Evolutionary conservation across 2,329 filamentous ascomycete genomes (phyloP), one percentile per base, ranked within the genome.

Genomic region (Scytalidium lignicola): DNA sequence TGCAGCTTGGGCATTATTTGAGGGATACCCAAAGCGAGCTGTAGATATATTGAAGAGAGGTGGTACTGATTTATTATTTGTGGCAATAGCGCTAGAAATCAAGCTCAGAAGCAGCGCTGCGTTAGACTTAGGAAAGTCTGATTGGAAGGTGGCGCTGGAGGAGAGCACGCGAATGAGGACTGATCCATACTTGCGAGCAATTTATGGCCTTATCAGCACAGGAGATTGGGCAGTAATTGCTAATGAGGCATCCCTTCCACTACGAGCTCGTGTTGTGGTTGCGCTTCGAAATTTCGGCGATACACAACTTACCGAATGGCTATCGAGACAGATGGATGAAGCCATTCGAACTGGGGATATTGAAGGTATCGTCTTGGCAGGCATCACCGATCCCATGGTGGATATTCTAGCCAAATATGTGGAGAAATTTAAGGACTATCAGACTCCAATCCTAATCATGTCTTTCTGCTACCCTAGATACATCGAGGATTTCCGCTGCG

Each of bases 331-430:
- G 55, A 81, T 85, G 12, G 69, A 74, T 3, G 74, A 78, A 39
- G 80, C 82, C 15, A 78, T 84, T 44, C 69, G 72, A 12, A 78
- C 79, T 3, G 88, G 88, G 43, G 83, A 91, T 59, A 79, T 91
- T 44, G 86, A 90, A 65, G 88, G 84, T 26, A 80, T 93, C 39
- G 79, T 90, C 2, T 76, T 95, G 12, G 88, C 87, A 0, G 89
- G 89, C 32, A 83, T 95, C 51, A 83, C 82, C 2, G 85, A 89
- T 55, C 73, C 74, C 47, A 75, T 85, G 46, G 82, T 91, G 50
- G 85, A 90, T 62, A 80, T 93, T 17, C 79, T 92, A 51, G 85
- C 87, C 52, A 80, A 81, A 45, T 90, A 90, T 65, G 78, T 93
- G 42, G 76, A 84, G 58, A 86, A 85, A 57, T 90, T 86, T 64